Evolutionary conservation across 75 land plant genomes (phyloP).

Genomic region (Larix kaempferi): DNA sequence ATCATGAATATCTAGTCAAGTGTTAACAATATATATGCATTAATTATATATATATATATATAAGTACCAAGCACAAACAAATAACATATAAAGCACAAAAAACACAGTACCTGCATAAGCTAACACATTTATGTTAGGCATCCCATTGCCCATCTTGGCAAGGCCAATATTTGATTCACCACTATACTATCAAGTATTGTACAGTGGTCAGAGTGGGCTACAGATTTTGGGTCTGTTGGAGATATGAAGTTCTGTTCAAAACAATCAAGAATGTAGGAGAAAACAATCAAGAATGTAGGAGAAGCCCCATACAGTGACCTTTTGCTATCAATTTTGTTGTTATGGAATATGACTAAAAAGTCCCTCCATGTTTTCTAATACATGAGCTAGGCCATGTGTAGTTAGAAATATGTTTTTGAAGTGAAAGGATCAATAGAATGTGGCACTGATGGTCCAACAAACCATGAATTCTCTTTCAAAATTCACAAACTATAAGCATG

Average conservation of each 20-base stretch:
- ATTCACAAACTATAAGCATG: not conserved
- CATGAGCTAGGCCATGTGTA: not conserved
- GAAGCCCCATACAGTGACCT: not conserved
- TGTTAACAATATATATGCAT: too few relatives aligned
- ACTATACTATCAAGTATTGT: not conserved
- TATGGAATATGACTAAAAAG: not conserved
- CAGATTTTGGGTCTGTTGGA: not conserved
- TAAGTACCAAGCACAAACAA: too few relatives aligned
- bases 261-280: not conserved
- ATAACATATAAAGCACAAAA: too few relatives aligned
- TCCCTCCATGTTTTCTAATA: not conserved
- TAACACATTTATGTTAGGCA: slow-evolving; percentile 5
- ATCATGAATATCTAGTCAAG: too few relatives aligned
- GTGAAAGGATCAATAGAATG: not conserved
- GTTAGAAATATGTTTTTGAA: not conserved
- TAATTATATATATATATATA: too few relatives aligned
- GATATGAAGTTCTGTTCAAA: not conserved
- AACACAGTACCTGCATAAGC: too few relatives aligned
- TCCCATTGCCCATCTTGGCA: slow-evolving; percentile 5
- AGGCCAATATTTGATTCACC: not conserved
- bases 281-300: too few relatives aligned
- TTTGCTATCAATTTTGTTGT: not conserved
- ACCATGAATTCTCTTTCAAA: not conserved
- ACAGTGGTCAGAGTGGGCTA: not conserved
- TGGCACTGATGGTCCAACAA: not conserved